A percentile compares a stretch with the other conserved stretches of the same genome.
Evolutionary conservation across 352 stramenopile species (phyloP).

Genomic region (Phytophthora pistaciae): DNA sequence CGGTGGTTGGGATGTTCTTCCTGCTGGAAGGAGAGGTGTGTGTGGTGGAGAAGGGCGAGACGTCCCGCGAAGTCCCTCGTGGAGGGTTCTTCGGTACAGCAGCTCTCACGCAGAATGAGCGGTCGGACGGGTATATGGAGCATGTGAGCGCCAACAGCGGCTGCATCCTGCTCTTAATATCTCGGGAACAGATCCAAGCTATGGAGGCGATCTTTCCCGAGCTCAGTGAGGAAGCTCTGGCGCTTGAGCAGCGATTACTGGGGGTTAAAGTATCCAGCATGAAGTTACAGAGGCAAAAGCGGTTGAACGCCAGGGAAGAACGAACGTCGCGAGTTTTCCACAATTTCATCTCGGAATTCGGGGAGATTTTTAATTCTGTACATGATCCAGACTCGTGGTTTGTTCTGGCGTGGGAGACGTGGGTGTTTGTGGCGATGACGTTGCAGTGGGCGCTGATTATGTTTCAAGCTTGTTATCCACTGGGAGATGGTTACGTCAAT

Average conservation of each 20-base stretch:
- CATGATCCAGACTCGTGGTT: conserved; percentile 59
- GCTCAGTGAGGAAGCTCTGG: conserved; percentile 51
- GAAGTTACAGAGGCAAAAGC: neutral
- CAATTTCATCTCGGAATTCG: neutral
- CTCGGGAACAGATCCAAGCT: conserved; percentile 50
- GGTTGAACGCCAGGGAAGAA: neutral
- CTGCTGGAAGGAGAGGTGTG: conserved; percentile 63
- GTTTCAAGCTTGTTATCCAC: conserved; percentile 56
- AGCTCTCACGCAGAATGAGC: conserved; percentile 48
- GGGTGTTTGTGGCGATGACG: conserved; percentile 65
- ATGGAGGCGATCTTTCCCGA: conserved; percentile 66
- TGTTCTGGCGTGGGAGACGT: conserved; percentile 70
- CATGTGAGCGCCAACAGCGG: conserved; percentile 62
- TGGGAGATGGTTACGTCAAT: neutral
- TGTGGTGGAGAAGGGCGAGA: conserved; percentile 37
- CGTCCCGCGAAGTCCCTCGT: conserved; percentile 35
- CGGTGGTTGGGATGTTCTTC: conserved; percentile 66
- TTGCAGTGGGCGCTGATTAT: conserved; percentile 55
- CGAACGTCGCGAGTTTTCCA: conserved; percentile 8
- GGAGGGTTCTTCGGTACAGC: conserved; percentile 64
- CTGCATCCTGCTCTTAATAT: conserved; percentile 62
- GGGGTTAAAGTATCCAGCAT: conserved; percentile 42
- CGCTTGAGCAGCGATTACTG: conserved; percentile 51
- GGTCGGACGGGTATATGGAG: conserved; percentile 57
- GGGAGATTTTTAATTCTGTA: conserved; percentile 1